phyloP scores from a whole-genome alignment of 495 filamentous ascomycete species.

The Opeltia flavorubescens region DNA sequence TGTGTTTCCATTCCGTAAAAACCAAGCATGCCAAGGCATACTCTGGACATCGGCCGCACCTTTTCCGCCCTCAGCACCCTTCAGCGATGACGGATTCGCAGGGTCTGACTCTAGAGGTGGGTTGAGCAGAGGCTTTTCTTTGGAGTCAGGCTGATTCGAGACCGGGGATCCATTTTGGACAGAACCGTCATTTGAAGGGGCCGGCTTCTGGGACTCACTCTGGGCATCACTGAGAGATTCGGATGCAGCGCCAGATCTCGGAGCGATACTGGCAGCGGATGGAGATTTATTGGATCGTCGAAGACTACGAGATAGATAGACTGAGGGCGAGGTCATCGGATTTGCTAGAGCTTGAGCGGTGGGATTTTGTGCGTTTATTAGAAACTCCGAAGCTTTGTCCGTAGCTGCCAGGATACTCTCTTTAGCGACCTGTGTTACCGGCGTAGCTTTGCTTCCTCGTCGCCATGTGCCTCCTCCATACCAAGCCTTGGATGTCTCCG shows the following conservation, averaged over 20 bases:
- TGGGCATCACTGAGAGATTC: no score
- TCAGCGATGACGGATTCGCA: no score
- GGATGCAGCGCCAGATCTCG: no score
- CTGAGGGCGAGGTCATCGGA: no score
- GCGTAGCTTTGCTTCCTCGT: slow-evolving; percentile 47
- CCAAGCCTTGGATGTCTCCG: slow-evolving; percentile 37
- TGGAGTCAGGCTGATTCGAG: neutral
- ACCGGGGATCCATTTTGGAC: no score
- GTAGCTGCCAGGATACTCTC: slow-evolving; percentile 56
- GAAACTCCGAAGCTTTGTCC: slow-evolving; percentile 27
- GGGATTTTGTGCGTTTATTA: slow-evolving; percentile 11
- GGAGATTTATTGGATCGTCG: no score
- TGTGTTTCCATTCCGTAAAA: slow-evolving; percentile 7
- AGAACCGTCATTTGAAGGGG: no score
- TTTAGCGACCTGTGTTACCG: slow-evolving; percentile 61
- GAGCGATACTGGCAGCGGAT: no score
- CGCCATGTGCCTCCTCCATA: slow-evolving; percentile 47
- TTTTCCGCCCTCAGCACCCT: slow-evolving; percentile 41
- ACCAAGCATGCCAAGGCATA: slow-evolving; percentile 14
- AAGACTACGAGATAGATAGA: no score
- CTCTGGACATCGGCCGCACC: neutral
- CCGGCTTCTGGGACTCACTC: no score
- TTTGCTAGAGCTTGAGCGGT: neutral
- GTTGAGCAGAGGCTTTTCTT: no score
- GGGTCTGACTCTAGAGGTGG: no score